Evolutionary conservation across 2,329 filamentous ascomycete genomes (phyloP), one percentile per base, ranked within the genome.

Genomic region (Alternaria conjuncta): DNA sequence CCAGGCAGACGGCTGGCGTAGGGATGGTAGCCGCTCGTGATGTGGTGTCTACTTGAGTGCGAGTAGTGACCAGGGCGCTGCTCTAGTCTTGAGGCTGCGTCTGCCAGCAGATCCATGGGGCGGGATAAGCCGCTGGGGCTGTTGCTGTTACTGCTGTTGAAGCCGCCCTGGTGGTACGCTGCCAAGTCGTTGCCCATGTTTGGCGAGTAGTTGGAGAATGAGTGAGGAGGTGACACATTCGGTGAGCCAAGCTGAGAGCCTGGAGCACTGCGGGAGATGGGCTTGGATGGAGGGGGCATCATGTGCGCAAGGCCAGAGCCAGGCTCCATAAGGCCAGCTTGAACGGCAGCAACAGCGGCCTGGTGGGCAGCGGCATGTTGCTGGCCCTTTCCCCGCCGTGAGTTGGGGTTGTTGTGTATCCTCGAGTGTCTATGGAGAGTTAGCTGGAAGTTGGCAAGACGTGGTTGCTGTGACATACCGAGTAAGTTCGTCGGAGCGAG

Each of bases 371-470:
- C 83, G 64, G 86, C 85, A 78, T 89, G 86, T 44, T 65, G 71
- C 64, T 89, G 89, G 85, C 97, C 97, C 86, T 97, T 96, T 70
- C 93, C 94, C 77, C 95, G 87, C 78, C 96, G 88, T 61, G 94
- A 97, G 86, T 98, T 98, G 63, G 96, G 95, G 83, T 98, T 99
- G 88, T 93, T 97, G 88, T 99, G 95, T 84, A 99, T 99, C 80
- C 95, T 89, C 79, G 95, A 97, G 83, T 99, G 95, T 65, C 95
- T 90, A 60, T 6, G 43, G 11, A 25, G n/a, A 15, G 58, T 71
- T 69, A 74, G 70, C 13, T 21, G 25, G 6, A 23, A n/a, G 12
- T 18, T 9, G 11, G 12, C 18, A 32, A 21, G 11, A 28, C 20
- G 20, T 15, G 50, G 3, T 12, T 30, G 32, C 20, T 28, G 51